These are phyloP conservation scores for Pyrenochaeta sp. DNA, from an alignment of 2,329 filamentous ascomycete species.

Conservation along the genomic window DNA sequence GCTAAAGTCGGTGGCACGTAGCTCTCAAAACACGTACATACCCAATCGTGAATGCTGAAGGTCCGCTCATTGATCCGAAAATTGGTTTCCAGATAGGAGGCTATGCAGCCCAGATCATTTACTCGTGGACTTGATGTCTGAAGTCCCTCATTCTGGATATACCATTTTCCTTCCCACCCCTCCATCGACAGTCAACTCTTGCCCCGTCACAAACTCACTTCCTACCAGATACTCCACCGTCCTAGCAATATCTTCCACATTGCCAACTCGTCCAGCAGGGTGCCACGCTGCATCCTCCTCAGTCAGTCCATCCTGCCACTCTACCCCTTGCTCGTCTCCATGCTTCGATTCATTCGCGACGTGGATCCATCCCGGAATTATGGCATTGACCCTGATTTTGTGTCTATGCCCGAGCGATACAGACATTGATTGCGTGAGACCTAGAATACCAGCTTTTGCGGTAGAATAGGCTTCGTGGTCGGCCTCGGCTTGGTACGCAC, in stretches of 20 bases:
- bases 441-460: conserved; percentile 60
- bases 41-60: no score
- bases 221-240: conserved; percentile 53
- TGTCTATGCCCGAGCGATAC: conserved; percentile 54
- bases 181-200: conserved; percentile 57
- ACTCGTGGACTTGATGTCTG: no score
- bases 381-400: conserved; percentile 57
- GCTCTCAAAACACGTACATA: no score
- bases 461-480: conserved; percentile 60
- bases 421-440: conserved; percentile 59
- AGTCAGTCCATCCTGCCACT: conserved; percentile 57
- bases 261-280: conserved; percentile 58
- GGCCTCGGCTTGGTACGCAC: conserved; percentile 58
- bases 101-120: no score
- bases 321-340: conserved; percentile 49
- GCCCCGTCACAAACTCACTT: conserved; percentile 52
- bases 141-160: conserved; percentile 38
- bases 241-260: conserved; percentile 55
- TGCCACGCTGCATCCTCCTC: conserved; percentile 59
- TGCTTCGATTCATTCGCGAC: conserved; percentile 53
- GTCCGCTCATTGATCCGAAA: no score
- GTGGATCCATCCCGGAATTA: conserved; percentile 62
- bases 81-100: not conserved
- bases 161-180: conserved; percentile 58
- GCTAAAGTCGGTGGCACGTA: not conserved